Conservation (phyloP, 495 filamentous ascomycete species). For the Aspergillus ostianus region DNA sequence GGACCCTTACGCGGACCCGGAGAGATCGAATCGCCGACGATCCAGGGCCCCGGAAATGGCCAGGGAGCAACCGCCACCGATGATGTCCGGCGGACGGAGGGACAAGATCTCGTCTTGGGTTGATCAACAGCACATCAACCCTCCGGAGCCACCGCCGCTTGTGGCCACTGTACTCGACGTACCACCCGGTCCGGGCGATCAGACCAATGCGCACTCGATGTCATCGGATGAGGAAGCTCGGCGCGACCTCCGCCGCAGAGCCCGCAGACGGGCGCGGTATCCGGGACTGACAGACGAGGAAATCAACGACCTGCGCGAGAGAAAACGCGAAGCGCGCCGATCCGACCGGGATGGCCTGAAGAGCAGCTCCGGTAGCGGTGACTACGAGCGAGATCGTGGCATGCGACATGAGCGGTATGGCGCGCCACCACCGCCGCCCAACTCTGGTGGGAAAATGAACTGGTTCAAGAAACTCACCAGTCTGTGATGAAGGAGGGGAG, state of each 20-base stretch:
- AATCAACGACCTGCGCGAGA: constrained; percentile 35
- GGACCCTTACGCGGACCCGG: constrained; percentile 23
- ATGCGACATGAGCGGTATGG: constrained; percentile 35
- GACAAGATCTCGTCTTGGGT: constrained; percentile 64
- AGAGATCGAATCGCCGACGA: constrained; percentile 30
- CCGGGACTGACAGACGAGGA: constrained; percentile 40
- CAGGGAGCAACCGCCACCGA: constrained; percentile 15
- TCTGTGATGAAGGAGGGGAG: constrained; percentile 19
- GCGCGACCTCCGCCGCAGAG: constrained; percentile 35
- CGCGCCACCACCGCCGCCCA: constrained; percentile 21
- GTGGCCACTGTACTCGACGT: constrained; percentile 55
- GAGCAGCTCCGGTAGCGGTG: constrained; percentile 42
- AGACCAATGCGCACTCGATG: constrained; percentile 33
- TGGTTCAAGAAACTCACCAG: constrained; percentile 50
- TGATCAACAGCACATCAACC: constrained; percentile 52
- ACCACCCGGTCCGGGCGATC: constrained; percentile 38
- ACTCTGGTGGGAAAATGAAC: constrained; percentile 38
- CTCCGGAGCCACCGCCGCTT: constrained; percentile 57
- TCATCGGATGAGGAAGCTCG: constrained; percentile 45
- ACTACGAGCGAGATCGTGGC: constrained; percentile 44
- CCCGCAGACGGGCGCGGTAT: constrained; percentile 38
- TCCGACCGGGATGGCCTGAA: constrained; percentile 32
- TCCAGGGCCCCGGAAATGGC: constrained; percentile 25
- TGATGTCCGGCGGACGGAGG: constrained; percentile 35
- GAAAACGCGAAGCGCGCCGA: constrained; percentile 31